Conservation (phyloP, 257 asterid species). For the Penstemon newberryi region DNA sequence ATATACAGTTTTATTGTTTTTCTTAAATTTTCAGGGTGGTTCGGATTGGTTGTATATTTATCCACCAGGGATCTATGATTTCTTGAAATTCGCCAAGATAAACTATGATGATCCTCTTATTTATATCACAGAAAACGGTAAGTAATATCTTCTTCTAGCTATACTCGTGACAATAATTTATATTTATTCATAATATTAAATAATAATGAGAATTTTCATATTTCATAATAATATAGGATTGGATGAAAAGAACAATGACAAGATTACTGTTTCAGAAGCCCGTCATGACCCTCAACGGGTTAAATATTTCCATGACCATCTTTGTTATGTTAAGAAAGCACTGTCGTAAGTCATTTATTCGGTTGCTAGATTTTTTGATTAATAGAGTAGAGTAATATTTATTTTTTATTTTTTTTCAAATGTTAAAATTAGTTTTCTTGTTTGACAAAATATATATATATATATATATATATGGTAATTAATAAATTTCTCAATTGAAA, state of each 20-base stretch:
- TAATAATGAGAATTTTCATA: too few species aligned
- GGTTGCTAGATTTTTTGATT: too few species aligned
- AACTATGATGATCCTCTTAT: slow-evolving; percentile 21
- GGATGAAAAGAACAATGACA: background rate
- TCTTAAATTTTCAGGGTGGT: background rate
- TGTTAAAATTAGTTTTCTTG: too few species aligned
- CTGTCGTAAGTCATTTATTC: background rate
- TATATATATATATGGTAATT: too few species aligned
- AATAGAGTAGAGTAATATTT: too few species aligned
- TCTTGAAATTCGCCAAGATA: slow-evolving; percentile 2
- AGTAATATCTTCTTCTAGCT: background rate
- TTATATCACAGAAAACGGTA: slow-evolving; percentile 34
- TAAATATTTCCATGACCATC: slow-evolving; percentile 8
- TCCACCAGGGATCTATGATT: slow-evolving; percentile 11
- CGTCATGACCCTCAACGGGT: background rate
- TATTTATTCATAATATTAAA: too few species aligned
- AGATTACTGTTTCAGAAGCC: background rate
- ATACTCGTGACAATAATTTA: background rate
- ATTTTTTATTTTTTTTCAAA: too few species aligned
- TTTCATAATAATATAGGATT: background rate
- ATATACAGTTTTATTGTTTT: background rate
- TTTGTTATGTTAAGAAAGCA: slow-evolving; percentile 2
- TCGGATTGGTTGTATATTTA: slow-evolving; percentile 23
- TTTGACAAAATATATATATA: too few species aligned
- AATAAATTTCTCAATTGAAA: too few species aligned